Evolutionary conservation across 140 eudicot species (phyloP).

Genomic region (Bidens hawaiensis): DNA sequence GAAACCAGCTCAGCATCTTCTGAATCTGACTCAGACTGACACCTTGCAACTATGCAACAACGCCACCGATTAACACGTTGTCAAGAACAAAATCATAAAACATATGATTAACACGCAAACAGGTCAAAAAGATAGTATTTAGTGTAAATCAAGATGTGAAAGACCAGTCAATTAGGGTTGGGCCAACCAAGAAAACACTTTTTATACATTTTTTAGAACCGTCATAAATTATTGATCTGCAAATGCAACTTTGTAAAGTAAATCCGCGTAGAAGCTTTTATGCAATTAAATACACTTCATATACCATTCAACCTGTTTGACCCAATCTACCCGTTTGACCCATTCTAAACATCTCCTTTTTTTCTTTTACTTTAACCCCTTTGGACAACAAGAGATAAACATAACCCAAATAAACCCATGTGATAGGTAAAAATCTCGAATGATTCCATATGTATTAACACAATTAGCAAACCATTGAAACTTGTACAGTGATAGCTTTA

Average conservation of each 20-base stretch:
- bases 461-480: neutral
- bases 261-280: neutral
- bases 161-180: neutral
- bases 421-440: neutral
- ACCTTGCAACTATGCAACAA: slow-evolving; percentile 61
- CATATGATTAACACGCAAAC: neutral
- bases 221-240: neutral
- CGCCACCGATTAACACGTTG: slow-evolving; percentile 11
- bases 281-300: neutral
- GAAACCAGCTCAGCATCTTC: slow-evolving; percentile 46
- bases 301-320: neutral
- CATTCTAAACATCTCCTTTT: too few species aligned
- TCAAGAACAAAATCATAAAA: neutral
- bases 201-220: neutral
- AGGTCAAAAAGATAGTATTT: neutral
- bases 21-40: slow-evolving; percentile 63
- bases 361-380: neutral
- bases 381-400: neutral
- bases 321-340: neutral
- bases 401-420: neutral
- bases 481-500: neutral
- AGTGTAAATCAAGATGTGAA: neutral
- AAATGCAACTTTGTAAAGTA: neutral
- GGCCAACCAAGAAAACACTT: neutral
- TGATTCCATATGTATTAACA: neutral